Base-by-base conservation (phyloP, 139 green algal genomes). In the Picocystis salinarum region DNA sequence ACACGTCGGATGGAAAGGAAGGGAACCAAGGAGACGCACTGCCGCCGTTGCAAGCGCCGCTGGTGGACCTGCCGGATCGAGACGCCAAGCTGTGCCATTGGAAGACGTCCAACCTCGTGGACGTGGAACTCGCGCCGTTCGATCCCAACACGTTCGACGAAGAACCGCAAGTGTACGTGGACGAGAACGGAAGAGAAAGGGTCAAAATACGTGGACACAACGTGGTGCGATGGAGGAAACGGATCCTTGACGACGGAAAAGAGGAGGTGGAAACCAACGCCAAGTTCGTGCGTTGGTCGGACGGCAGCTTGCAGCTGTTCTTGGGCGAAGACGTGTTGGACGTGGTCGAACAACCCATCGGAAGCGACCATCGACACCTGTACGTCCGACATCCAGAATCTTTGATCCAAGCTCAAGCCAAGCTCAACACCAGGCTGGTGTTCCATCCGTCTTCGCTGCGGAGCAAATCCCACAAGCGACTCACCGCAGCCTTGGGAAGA, bases 181-280 rank as follows among this genome's bases (percentile, higher is more conserved):
- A 80, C 33, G 65, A 74, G 6, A 46, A 20, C 11, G 68, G 68
- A 1, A 13, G 53, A 19, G 45, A 40, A 22, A 34, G 61, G 0
- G 42, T 70, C 22, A 40, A 47, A 18, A 42, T 70, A 2, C 40
- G 46, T 4, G 57, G 63, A 37, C 45, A 25, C 3, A 73, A 70
- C 40, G 46, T 61, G 15, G 70, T 77, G 33, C 49, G 64, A 9
- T 57, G 53, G 23, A 20, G 30, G 27, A 58, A 23, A 4, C n/a
- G n/a, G n/a, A n/a, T n/a, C n/a, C n/a, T n/a, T n/a, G n/a, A n/a
- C n/a, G n/a, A n/a, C n/a, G n/a, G n/a, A n/a, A n/a, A n/a, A n/a
- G n/a, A n/a, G n/a, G n/a, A n/a, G n/a, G n/a, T n/a, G n/a, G 56
- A 86, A 52, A 80, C 64, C 61, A 88, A 88, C 42, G 68, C 77